Conservation (phyloP, 176 grass and related monocot genomes). For the Paspalum vaginatum region DNA sequence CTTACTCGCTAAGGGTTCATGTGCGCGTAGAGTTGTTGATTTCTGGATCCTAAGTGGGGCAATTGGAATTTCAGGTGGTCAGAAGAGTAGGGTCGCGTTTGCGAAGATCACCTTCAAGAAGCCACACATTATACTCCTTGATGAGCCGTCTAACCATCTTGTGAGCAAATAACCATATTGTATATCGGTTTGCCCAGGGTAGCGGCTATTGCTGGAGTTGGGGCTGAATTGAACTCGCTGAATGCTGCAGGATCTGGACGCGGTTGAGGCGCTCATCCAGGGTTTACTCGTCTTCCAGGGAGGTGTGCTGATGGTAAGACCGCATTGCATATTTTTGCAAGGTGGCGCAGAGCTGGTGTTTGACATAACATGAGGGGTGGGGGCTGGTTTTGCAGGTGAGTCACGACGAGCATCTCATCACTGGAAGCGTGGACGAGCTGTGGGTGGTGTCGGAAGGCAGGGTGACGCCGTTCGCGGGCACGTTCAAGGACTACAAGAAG, state of each 20-base stretch:
- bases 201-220: background rate
- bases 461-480: slow-evolving; percentile 72
- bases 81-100: slow-evolving; percentile 96
- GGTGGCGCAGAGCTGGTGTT: no score
- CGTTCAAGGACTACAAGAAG: slow-evolving; percentile 93
- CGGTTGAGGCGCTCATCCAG: slow-evolving; percentile 95
- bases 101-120: slow-evolving; percentile 99
- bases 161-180: slow-evolving; percentile 45
- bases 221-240: background rate
- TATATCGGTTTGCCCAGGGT: background rate
- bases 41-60: slow-evolving; percentile 20
- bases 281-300: slow-evolving; percentile 95
- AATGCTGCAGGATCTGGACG: slow-evolving; percentile 79
- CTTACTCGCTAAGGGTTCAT: background rate
- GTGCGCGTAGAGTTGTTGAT: background rate
- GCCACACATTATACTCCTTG: slow-evolving; percentile 92
- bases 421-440: slow-evolving; percentile 85
- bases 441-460: slow-evolving; percentile 80
- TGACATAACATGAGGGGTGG: no score
- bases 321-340: background rate
- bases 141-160: slow-evolving; percentile 98
- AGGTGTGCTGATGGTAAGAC: slow-evolving; percentile 88
- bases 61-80: slow-evolving; percentile 66
- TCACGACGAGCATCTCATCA: slow-evolving; percentile 97
- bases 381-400: slow-evolving; percentile 63